Evolutionary conservation across 148 eudicot species (phyloP).

Genomic region (Chenopodium album): DNA sequence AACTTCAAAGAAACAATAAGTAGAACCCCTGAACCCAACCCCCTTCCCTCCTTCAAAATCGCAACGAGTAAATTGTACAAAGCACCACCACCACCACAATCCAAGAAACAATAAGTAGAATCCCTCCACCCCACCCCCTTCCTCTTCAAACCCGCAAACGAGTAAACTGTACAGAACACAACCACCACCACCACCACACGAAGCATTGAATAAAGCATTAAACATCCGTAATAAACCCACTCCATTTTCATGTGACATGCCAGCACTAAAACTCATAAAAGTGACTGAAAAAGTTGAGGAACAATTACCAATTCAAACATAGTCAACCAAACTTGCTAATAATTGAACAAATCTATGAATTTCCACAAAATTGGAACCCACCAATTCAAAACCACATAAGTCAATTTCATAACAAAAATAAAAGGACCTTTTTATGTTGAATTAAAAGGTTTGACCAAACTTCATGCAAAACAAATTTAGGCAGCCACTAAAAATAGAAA

Average conservation of each 20-base stretch:
- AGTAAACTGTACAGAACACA: background rate
- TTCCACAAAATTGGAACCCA: constrained; percentile 5
- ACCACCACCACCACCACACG: background rate
- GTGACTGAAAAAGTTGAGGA: background rate
- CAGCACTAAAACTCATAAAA: background rate
- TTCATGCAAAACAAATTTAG: constrained; percentile 4
- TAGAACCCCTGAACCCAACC: too few relatives aligned
- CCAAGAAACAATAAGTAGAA: too few relatives aligned
- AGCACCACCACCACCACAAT: too few relatives aligned
- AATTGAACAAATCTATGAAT: background rate
- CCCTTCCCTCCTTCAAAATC: too few relatives aligned
- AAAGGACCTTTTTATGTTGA: too few relatives aligned
- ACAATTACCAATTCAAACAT: constrained; percentile 9
- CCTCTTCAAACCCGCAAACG: too few relatives aligned
- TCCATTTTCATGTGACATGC: background rate
- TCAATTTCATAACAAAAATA: background rate
- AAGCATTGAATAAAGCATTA: background rate
- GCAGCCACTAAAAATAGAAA: constrained; percentile 7
- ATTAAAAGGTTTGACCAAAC: background rate
- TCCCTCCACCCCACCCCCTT: too few relatives aligned
- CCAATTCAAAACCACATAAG: constrained; percentile 1
- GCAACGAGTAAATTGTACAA: too few relatives aligned
- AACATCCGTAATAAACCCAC: background rate
- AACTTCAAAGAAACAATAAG: background rate
- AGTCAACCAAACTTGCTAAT: background rate